Percentiles rank a stretch among this genome's conserved stretches.
phyloP scores from a whole-genome alignment of 2,329 filamentous ascomycete species.

The Clarireedia hainanense region DNA sequence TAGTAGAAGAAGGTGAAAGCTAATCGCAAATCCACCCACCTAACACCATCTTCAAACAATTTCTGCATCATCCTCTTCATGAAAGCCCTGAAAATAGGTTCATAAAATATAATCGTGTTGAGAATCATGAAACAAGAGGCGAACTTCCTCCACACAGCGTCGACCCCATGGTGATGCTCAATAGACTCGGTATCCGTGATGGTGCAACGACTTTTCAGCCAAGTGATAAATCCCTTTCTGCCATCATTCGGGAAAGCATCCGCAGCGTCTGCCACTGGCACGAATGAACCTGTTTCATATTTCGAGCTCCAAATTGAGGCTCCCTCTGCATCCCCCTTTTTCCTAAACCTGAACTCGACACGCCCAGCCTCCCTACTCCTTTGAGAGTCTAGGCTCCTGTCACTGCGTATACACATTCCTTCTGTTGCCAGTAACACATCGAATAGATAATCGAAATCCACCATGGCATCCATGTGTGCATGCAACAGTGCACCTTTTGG shows the following conservation, averaged over 20 bases:
- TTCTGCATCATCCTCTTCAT: constrained; percentile 62
- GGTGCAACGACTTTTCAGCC: constrained; percentile 66
- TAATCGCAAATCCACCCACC: constrained; percentile 75
- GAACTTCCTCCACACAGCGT: constrained; percentile 83
- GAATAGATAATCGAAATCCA: constrained; percentile 76
- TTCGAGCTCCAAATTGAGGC: constrained; percentile 55
- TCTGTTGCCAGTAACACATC: constrained; percentile 61
- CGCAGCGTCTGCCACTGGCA: constrained; percentile 49
- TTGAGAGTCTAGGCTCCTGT: constrained; percentile 45
- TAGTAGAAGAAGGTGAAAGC: constrained; percentile 68
- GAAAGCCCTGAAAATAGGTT: constrained; percentile 77
- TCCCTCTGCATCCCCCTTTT: constrained; percentile 30
- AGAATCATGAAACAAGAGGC: constrained; percentile 65
- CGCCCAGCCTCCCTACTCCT: constrained; percentile 44
- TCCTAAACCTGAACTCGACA: constrained; percentile 56
- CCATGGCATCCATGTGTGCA: constrained; percentile 85
- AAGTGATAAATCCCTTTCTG: constrained; percentile 62
- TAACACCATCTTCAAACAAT: constrained; percentile 73
- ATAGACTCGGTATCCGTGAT: constrained; percentile 67
- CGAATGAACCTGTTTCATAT: constrained; percentile 43
- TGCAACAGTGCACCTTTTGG: constrained; percentile 84
- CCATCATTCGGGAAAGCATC: constrained; percentile 69
- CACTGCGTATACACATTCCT: constrained; percentile 63
- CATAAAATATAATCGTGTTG: constrained; percentile 73
- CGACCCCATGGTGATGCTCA: constrained; percentile 73